Percentiles rank a stretch among this genome's conserved stretches.
phyloP scores from a whole-genome alignment of 495 filamentous ascomycete species.

The Lasiosphaeria miniovina region DNA sequence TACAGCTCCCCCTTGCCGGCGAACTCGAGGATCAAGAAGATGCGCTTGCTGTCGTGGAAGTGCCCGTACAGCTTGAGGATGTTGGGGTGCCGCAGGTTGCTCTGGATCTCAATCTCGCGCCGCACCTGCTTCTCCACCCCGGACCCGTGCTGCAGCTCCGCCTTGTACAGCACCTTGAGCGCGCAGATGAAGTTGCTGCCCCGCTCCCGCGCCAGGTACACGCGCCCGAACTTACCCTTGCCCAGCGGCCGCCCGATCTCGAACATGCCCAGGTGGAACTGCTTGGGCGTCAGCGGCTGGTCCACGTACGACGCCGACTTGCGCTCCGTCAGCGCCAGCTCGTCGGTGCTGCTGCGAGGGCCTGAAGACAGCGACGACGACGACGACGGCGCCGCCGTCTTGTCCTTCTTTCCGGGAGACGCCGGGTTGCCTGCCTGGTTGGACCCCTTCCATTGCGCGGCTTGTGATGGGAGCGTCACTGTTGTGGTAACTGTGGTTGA shows the following conservation, averaged over 20 bases:
- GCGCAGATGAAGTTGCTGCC: constrained; percentile 90
- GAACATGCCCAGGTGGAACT: constrained; percentile 97
- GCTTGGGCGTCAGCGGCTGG: constrained; percentile 57
- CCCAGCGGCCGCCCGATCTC: constrained; percentile 95
- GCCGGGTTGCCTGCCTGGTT: constrained; percentile 25
- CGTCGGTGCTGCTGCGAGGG: constrained; percentile 41
- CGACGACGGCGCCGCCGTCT: constrained; percentile 15
- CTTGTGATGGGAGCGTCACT: constrained; percentile 65
- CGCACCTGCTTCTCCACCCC: constrained; percentile 91
- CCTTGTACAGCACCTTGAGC: constrained; percentile 94
- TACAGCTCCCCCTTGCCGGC: constrained; percentile 94
- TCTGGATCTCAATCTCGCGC: constrained; percentile 97
- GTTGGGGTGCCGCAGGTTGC: constrained; percentile 92
- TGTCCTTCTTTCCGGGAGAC: constrained; percentile 25
- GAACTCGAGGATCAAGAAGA: constrained; percentile 95
- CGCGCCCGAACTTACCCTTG: constrained; percentile 96
- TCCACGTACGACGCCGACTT: constrained; percentile 53
- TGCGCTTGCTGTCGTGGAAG: constrained; percentile 94
- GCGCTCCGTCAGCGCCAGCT: constrained; percentile 48
- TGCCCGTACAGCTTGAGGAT: constrained; percentile 91
- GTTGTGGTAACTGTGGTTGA: constrained; percentile 52
- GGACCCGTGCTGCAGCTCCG: constrained; percentile 74
- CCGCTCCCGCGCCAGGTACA: constrained; percentile 91
- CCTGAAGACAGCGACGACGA: constrained; percentile 25
- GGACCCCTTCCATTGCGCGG: constrained; percentile 49